Evolutionary conservation across 2,329 filamentous ascomycete genomes (phyloP), one percentile per base, ranked within the genome.

Genomic region (Xylariomycetidae sp.): DNA sequence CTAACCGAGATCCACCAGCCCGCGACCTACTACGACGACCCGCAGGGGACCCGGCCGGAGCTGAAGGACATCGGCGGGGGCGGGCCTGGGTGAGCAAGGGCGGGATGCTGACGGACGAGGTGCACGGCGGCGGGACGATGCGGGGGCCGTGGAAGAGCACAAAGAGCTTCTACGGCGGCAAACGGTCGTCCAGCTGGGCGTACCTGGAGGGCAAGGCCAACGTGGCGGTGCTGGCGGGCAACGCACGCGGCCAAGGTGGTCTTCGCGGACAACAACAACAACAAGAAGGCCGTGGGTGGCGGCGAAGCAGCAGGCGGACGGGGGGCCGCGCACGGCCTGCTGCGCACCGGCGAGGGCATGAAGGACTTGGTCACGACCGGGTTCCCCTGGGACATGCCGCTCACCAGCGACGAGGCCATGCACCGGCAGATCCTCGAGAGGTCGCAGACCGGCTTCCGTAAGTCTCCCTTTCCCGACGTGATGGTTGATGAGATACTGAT

Each of bases 301-400:
- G n/a, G n/a, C n/a, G n/a, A n/a, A n/a, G n/a, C n/a, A n/a, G n/a
- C n/a, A n/a, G n/a, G n/a, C n/a, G n/a, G n/a, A n/a, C 56, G 7
- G 71, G 71, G 13, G 66, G 76, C 3, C 63, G 61, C 8, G 65
- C 70, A 77, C 52, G 73, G 80, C 42, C 57, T 80, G n/a, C 44
- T 81, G 2, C 72, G 60, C 23, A 69, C 65, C 6, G 74, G 75
- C 2, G 68, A 71, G 1, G 72, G 68, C 1, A 70, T 80, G 54
- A 74, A 63, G 49, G 70, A 74, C 31, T 61, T 75, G 29, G 57
- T 76, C 8, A 56, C 54, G 1, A 60, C 52, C 5, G 69, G 74
- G 34, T 81, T 79, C 47, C 76, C 76, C 0, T 79, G 72, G 73
- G 56, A 64, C 0, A 76, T 80, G 71, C 74, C 75, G 0, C 60